phyloP scores from a whole-genome alignment of 805 yeast species.

The Brettanomyces custersianus region DNA sequence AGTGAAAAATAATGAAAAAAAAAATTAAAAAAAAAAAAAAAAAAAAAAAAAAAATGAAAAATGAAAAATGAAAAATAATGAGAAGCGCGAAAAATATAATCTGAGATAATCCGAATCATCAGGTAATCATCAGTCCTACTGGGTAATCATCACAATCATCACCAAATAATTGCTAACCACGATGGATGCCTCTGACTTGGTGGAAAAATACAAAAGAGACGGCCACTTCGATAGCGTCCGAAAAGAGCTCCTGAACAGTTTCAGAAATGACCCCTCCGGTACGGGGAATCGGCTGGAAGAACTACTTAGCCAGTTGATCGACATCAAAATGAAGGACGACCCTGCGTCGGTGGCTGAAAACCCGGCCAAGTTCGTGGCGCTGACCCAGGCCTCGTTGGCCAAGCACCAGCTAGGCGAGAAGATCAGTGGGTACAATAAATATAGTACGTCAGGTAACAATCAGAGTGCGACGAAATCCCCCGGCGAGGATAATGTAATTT shows the following conservation, averaged over 20 bases:
- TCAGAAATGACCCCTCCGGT: constrained; percentile 14
- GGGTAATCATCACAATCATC: background rate
- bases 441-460: too few relatives aligned
- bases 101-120: too few relatives aligned
- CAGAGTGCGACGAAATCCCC: too few relatives aligned
- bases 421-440: background rate
- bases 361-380: constrained; percentile 41
- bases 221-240: constrained; percentile 42
- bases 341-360: constrained; percentile 38
- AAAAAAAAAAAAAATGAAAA: too few relatives aligned
- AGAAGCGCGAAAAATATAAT: too few relatives aligned
- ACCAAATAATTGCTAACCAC: background rate
- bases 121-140: too few relatives aligned
- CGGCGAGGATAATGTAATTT: constrained; percentile 13
- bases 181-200: constrained; percentile 16
- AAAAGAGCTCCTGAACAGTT: constrained; percentile 32
- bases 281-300: constrained; percentile 22
- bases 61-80: too few relatives aligned
- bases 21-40: too few relatives aligned
- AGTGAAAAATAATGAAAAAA: too few relatives aligned
- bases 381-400: constrained; percentile 43
- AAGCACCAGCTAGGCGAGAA: constrained; percentile 10
- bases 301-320: constrained; percentile 34
- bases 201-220: constrained; percentile 34
- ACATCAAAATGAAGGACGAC: constrained; percentile 36